Conservation (phyloP, 1,139 yeast genomes). For the Pichia sp. region DNA sequence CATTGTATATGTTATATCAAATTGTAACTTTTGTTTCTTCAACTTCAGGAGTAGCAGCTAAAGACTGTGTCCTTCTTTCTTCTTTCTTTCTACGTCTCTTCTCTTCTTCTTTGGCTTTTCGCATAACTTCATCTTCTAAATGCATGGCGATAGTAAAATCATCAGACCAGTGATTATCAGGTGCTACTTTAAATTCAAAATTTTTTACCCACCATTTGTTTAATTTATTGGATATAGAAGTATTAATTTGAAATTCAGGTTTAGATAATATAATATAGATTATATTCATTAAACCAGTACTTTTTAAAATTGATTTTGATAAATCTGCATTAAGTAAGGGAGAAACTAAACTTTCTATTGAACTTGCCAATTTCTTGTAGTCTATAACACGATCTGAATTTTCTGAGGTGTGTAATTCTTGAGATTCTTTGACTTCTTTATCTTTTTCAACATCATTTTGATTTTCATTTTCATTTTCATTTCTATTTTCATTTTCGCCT, state of each 20-base stretch:
- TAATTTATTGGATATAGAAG: slow-evolving; percentile 18
- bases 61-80: slow-evolving; percentile 10
- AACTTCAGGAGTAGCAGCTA: neutral
- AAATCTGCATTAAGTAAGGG: slow-evolving; percentile 18
- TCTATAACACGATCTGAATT: too few species aligned
- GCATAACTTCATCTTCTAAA: slow-evolving; percentile 16
- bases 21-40: too few species aligned
- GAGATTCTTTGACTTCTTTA: slow-evolving; percentile 2
- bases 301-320: slow-evolving; percentile 26
- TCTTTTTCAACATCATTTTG: neutral
- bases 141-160: slow-evolving; percentile 21
- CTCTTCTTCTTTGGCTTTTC: slow-evolving; percentile 15
- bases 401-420: too few species aligned
- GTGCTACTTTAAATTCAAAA: slow-evolving; percentile 23
- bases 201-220: slow-evolving; percentile 21
- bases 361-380: slow-evolving; percentile 18
- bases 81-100: slow-evolving; percentile 15
- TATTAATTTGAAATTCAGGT: slow-evolving; percentile 27
- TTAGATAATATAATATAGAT: slow-evolving; percentile 29
- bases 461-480: neutral
- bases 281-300: slow-evolving; percentile 28
- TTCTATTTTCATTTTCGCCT: neutral
- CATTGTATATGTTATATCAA: too few species aligned
- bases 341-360: slow-evolving; percentile 20
- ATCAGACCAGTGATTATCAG: slow-evolving; percentile 25